Conservation (phyloP, 2,329 filamentous ascomycete species). For the Monosporascus sp. region DNA sequence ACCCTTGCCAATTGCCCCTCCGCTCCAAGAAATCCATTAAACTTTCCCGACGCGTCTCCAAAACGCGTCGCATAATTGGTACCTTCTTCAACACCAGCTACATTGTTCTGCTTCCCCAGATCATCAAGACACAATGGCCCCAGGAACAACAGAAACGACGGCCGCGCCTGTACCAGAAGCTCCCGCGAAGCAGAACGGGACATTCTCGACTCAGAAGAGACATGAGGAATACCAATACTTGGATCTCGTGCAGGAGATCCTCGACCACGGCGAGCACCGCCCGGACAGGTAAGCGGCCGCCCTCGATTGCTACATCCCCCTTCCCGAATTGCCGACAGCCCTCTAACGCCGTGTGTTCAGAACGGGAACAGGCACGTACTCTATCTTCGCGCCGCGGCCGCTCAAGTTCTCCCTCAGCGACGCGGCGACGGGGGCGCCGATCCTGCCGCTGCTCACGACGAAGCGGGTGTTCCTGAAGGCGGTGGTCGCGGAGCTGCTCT, state of each 20-base stretch:
- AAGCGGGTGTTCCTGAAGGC: conserved; percentile 93
- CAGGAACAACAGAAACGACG: neutral
- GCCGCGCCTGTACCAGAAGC: neutral
- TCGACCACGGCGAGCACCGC: conserved; percentile 77
- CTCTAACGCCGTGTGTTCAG: conserved; percentile 33
- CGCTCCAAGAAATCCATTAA: too few species aligned
- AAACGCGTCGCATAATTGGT: too few species aligned
- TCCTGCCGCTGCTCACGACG: conserved; percentile 91
- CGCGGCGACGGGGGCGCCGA: conserved; percentile 39
- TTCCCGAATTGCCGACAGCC: conserved; percentile 5
- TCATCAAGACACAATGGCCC: neutral
- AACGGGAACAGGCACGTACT: conserved; percentile 88
- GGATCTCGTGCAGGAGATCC: conserved; percentile 78
- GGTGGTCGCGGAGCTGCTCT: conserved; percentile 87
- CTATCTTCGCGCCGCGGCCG: conserved; percentile 80
- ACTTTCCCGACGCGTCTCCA: too few species aligned
- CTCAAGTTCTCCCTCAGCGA: conserved; percentile 80
- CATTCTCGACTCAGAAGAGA: conserved; percentile 7
- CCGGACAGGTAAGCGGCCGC: conserved; percentile 63
- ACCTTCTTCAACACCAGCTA: too few species aligned
- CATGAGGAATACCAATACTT: conserved; percentile 97
- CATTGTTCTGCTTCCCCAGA: too few species aligned
- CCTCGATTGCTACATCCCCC: neutral
- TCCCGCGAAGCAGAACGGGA: neutral
- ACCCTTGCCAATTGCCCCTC: too few species aligned